phyloP scores from a whole-genome alignment of 108 stramenopile genomes.

The Aurantiochytrium sp. region DNA sequence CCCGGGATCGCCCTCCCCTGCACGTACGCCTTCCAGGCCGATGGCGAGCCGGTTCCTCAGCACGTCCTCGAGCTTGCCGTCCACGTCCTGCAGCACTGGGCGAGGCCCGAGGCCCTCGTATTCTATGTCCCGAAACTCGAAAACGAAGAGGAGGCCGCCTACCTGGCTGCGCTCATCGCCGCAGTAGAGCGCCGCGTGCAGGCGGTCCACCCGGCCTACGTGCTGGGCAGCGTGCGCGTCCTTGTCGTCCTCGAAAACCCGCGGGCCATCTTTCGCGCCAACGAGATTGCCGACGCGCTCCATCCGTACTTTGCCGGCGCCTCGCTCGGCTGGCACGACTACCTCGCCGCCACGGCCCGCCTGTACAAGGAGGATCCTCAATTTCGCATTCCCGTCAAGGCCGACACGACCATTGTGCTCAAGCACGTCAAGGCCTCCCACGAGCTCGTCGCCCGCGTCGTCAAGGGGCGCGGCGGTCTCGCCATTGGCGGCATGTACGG shows the following conservation, averaged over 20 bases:
- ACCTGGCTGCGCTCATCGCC: neutral
- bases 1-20: neutral
- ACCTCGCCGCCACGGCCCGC: slow-evolving; percentile 2
- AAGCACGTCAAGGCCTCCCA: slow-evolving; percentile 16
- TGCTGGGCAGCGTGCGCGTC: neutral
- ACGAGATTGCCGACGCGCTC: slow-evolving; percentile 8
- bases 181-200: neutral
- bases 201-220: neutral
- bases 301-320: slow-evolving; percentile 10
- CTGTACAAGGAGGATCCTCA: neutral
- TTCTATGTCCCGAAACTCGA: slow-evolving; percentile 19
- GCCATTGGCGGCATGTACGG: slow-evolving; percentile 23
- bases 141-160: slow-evolving; percentile 22
- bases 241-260: slow-evolving; percentile 23
- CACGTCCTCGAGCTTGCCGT: neutral
- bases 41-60: neutral
- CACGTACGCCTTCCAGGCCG: neutral
- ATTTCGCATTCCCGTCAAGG: slow-evolving; percentile 8
- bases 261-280: slow-evolving; percentile 11
- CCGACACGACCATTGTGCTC: slow-evolving; percentile 2
- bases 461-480: neutral
- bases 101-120: neutral
- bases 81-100: slow-evolving; percentile 14
- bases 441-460: neutral
- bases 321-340: slow-evolving; percentile 26